Evolutionary conservation across 495 filamentous ascomycete species (phyloP), one percentile per base, ranked within the genome.

Genomic region (Hyaloscypha variabilis): DNA sequence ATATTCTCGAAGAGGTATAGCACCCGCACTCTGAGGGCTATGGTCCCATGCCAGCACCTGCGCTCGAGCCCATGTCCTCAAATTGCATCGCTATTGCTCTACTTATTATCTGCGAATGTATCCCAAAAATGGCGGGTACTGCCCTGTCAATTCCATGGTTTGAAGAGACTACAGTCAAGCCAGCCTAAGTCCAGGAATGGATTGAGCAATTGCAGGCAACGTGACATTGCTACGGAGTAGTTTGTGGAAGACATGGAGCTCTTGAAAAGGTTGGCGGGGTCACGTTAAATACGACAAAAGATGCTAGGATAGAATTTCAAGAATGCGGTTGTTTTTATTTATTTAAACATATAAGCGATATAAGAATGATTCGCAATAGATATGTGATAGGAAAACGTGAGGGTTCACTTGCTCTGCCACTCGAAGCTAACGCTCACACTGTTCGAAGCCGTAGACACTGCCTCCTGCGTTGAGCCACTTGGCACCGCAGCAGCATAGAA

Each of bases 401-500:
- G 2, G 6, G 34, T 36, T 63, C 29, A 69, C 14, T 31, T 14
- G 36, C 63, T 63, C 56, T 63, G 55, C 77, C 77, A 80, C 25
- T 65, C 28, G 61, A 80, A 77, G 4, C 28, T 72, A 42, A 80
- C 75, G 1, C 58, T 59, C 1, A 74, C 71, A 26, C 68, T 53
- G 6, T 74, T 61, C 11, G 58, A 52, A 2, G 63, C 62, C 0
- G 77, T 74, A 31, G 70, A 79, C 5, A 83, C 69, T 5, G 69
- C 69, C 39, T 68, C 73, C 66, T 82, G 79, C 10, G 73, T 75
- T 24, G 69, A 71, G 10, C 86, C 87, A 63, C 78, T 82, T 17
- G 87, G 87, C 8, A 85, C 76, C 30, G 82, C 82, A 34, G 82
- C 78, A 1, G 87, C 85, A 67, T 82, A 90, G 68, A 86, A 90